Base-by-base conservation (phyloP, 2,329 filamentous ascomycete species). In the Lomentospora prolificans region DNA sequence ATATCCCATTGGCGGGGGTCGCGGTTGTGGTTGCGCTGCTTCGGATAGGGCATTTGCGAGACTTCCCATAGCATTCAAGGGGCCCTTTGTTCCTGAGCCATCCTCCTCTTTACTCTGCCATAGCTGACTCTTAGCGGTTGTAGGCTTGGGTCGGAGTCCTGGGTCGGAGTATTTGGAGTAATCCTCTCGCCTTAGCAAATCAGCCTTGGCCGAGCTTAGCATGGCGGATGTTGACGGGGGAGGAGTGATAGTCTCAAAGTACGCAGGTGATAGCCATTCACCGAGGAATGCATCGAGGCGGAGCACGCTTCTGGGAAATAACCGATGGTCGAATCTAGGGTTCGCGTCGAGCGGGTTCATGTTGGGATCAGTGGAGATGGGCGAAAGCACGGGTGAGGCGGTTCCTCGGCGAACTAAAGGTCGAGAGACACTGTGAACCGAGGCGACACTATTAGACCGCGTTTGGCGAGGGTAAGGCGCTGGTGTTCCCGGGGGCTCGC, bases 241-340 rank as follows among this genome's bases (percentile, higher is more conserved):
- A 3, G 90, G 89, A 0, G 88, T 92, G 60, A 96, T 96, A 54
- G 87, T 80, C 60, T 96, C 90, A 64, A 92, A 99, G 69, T 99
- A 99, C 65, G 91, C 86, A 1, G 90, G 89, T 2, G 87, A 89
- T 28, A 97, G 77, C 94, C 94, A 99, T 75, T 99, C 94, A 51
- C 94, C 92, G 0, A 99, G 77, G 65, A 95, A 96, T 0, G 91
- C 87, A 70, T 99, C 94, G 4, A 99, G 79, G 1, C 94, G 86
- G 51, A 99, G 72, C 8, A 84, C 76, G 3, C 81, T 74, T 60
- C 82, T 86, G 57, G 76, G 75, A 58, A 80, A 66, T 55, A 66
- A 66, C 48, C 62, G 57, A 27, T 59, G 60, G 31, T 58, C 58
- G 31, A 53, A 55, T 48, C 22, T 50, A 17, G 27, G 41, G n/a